A percentile compares a stretch with the other conserved stretches of the same genome.
phyloP scores from a whole-genome alignment of 345 rosid genomes.

The Geranium brycei region DNA sequence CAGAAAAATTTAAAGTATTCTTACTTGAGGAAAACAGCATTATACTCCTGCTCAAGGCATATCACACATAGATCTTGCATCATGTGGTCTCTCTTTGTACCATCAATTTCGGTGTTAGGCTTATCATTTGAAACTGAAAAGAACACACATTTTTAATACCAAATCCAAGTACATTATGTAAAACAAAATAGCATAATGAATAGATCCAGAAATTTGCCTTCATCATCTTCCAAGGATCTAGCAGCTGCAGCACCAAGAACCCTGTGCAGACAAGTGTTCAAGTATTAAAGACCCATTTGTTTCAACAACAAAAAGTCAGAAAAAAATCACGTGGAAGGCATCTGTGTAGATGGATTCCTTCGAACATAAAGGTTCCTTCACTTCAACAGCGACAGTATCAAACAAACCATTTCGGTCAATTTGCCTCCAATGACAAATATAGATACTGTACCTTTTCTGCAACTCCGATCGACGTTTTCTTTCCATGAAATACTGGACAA shows the following conservation, averaged over 20 bases:
- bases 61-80: constrained; percentile 88
- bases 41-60: constrained; percentile 88
- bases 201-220: constrained; percentile 31
- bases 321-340: too few relatives aligned
- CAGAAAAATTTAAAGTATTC: constrained; percentile 7
- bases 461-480: constrained; percentile 39
- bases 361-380: too few relatives aligned
- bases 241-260: constrained; percentile 84
- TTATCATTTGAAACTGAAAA: constrained; percentile 35
- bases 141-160: constrained; percentile 8
- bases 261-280: constrained; percentile 25
- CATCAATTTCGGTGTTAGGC: constrained; percentile 33
- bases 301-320: constrained; percentile 1
- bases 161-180: neutral
- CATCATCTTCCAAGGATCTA: constrained; percentile 42
- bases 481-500: constrained; percentile 43
- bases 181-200: neutral
- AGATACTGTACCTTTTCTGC: constrained; percentile 29
- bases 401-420: too few relatives aligned
- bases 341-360: too few relatives aligned
- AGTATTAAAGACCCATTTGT: constrained; percentile 11
- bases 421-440: neutral
- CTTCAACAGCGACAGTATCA: too few relatives aligned
- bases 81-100: constrained; percentile 37
- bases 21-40: constrained; percentile 85